These are phyloP conservation scores for Rhytidiadelphus loreus DNA, from an alignment of 225 moss, liverwort and hornwort genomes.

Conservation along the genomic window DNA sequence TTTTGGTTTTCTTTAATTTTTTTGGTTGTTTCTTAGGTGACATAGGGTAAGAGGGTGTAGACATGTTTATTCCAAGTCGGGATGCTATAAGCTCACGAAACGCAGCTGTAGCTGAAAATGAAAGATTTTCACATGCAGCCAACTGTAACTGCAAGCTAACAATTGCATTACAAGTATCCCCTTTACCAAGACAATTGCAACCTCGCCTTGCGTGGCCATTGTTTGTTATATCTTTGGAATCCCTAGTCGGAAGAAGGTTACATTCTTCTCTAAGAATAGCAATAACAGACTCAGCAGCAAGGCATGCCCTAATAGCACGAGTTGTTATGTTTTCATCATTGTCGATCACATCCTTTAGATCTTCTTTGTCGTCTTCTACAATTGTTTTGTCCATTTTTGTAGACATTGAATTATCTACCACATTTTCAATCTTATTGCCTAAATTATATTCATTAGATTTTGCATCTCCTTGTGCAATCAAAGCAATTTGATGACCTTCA, in stretches of 20 bases:
- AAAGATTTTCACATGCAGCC: slow-evolving; percentile 26
- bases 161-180: neutral
- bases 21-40: neutral
- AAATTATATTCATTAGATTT: neutral
- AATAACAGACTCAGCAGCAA: slow-evolving; percentile 7
- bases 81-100: slow-evolving; percentile 12
- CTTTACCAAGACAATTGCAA: slow-evolving; percentile 1
- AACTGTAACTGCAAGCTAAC: slow-evolving; percentile 18
- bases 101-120: slow-evolving; percentile 5
- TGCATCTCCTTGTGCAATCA: neutral
- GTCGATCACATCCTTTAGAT: neutral
- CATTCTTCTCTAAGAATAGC: slow-evolving; percentile 26
- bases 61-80: neutral
- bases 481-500: neutral
- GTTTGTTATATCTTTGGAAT: neutral
- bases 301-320: slow-evolving; percentile 16
- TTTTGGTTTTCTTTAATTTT: neutral
- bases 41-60: neutral
- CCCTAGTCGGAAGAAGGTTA: neutral
- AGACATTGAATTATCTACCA: neutral
- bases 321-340: slow-evolving; percentile 4
- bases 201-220: neutral
- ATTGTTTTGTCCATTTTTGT: neutral
- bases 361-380: neutral
- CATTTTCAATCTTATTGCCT: neutral